Evolutionary conservation across 768 basidiomycete species (phyloP), one percentile per base, ranked within the genome.

Genomic region (Collybia sordida): DNA sequence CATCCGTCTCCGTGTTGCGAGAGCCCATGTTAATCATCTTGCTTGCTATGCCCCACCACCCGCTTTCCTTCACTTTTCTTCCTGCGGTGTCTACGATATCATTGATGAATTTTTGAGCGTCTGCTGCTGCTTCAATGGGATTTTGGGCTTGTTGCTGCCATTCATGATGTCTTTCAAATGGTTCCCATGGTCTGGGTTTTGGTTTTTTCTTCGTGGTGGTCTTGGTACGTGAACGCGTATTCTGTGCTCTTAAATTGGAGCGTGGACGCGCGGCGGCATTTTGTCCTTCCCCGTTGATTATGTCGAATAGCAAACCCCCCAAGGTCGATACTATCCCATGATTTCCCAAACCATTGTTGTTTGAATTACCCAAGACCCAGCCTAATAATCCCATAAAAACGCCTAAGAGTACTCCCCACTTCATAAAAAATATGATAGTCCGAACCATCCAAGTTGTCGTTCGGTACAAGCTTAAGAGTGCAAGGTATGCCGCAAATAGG

Each of bases 371-470:
- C 63, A 80, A 65, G 42, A 80, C 66, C 78, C 80, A 89, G 8
- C 81, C 83, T 14, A 68, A 62, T 6, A 72, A 74, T 5, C 77
- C 83, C n/a, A 78, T 74, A 6, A 85, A 58, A 2, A 73, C 65
- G 11, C 73, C 78, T 7, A 89, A 52, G 41, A 93, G 68, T 9
- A 73, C 68, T 19, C 85, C 86, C 90, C 90, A 93, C 67, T 93
- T 93, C 59, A 88, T 63, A 59, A 89, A 77, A 75, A 80, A 90
- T 55, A 90, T 64, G 22, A 68, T 71, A 27, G 80, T 81, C 52
- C 86, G 79, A 54, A 91, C 67, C 58, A 87, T 73, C 84, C 86
- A 91, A 19, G 76, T 77, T 11, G 89, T 85, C 4, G 90, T 91
- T 52, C 88, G 85, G 68, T 90, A 90, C 45, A 90, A 66, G 62